Conservation (phyloP, 108 stramenopile species). For the Nitzschia sp. region DNA sequence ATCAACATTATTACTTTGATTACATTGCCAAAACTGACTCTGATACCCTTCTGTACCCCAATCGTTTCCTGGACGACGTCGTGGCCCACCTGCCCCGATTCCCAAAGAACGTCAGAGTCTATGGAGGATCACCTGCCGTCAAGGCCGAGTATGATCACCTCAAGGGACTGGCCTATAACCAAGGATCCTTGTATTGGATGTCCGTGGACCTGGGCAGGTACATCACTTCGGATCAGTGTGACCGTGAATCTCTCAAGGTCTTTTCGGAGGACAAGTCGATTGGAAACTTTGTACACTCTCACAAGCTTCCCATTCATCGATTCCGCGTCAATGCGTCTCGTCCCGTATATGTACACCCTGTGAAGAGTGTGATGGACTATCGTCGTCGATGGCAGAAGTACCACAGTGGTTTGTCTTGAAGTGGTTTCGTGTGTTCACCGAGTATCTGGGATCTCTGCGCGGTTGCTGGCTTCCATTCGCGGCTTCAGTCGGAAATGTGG, state of each 20-base stretch:
- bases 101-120: slow-evolving; percentile 16
- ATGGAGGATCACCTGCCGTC: slow-evolving; percentile 5
- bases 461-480: too few species aligned
- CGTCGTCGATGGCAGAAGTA: neutral
- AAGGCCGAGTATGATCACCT: slow-evolving; percentile 2
- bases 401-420: neutral
- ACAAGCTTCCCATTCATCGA: slow-evolving; percentile 15
- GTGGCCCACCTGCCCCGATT: slow-evolving; percentile 1
- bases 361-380: slow-evolving; percentile 10
- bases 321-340: neutral
- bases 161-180: slow-evolving; percentile 4
- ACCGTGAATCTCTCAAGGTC: slow-evolving; percentile 5
- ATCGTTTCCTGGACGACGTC: slow-evolving; percentile 17
- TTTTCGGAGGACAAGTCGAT: slow-evolving; percentile 29
- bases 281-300: slow-evolving; percentile 33
- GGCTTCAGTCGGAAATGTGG: too few species aligned
- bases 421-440: too few species aligned
- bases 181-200: slow-evolving; percentile 23
- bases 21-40: slow-evolving; percentile 36
- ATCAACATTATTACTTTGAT: slow-evolving; percentile 28
- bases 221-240: slow-evolving; percentile 19
- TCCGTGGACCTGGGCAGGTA: slow-evolving; percentile 20
- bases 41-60: slow-evolving; percentile 24
- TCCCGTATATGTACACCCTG: neutral
- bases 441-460: too few species aligned